Evolutionary conservation across 1,284 basidiomycete genomes (phyloP), one percentile per base, ranked within the genome.

Genomic region (Phenoliferia sp.): DNA sequence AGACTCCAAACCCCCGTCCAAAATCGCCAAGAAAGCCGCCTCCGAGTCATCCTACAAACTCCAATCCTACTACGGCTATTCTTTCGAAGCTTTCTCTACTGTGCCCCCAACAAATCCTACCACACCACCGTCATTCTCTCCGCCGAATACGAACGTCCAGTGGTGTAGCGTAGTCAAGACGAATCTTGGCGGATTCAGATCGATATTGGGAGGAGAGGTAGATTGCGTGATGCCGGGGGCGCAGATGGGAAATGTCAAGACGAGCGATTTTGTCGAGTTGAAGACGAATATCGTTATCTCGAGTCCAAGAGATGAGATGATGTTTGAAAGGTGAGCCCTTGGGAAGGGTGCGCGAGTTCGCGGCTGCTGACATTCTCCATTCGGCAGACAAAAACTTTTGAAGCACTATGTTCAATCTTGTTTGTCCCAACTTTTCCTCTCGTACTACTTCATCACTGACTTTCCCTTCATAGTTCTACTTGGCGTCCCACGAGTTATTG

Each of bases 401-500:
- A 95, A 94, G 77, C 93, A 95, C 80, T 98, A 95, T 84, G 88
- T 95, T 67, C 95, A 99, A 77, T 94, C 92, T 2, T 97, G 90
- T 93, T 75, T 73, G 88, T 80, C 22, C 54, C 17, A 12, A 22
- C 12, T 33, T 12, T 52, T 9, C 15, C 5, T 1, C 26, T 22
- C 35, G 10, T 32, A 19, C 12, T 22, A 1, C 31, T 29, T 59
- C 33, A 28, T 54, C 65, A 16, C 4, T 58, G 55, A 9, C 12
- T 26, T 65, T 48, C 19, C 16, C 19, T 17, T 2, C 19, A 4
- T 61, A 76, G 74, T 75, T 39, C 69, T 75, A 0, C 72, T 76
- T 19, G 76, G 74, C 62, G 57, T 72, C 2, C 76, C 94, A 88
- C 87, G 89, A 76, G 88, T 99, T 62, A 82, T 94, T 22, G 90